These are phyloP conservation scores for Nepenthes mirabilis DNA, from an alignment of 148 eudicot genomes.

Conservation along the genomic window DNA sequence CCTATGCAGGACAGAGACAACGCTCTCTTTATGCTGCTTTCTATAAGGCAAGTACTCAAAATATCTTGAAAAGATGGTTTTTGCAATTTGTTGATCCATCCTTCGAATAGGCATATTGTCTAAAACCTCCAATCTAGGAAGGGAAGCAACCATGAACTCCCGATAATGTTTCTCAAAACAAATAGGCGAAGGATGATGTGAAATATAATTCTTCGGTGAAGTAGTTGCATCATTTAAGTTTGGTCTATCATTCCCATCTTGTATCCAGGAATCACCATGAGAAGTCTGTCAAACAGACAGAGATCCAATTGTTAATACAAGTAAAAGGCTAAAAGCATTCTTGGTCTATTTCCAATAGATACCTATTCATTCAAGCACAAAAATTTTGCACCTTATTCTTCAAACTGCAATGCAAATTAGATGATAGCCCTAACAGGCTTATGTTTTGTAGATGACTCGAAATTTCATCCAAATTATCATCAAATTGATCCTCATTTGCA, in stretches of 20 bases:
- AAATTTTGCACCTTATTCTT: conserved; percentile 15
- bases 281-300: conserved; percentile 19
- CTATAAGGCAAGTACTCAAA: conserved; percentile 65
- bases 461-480: conserved; percentile 2
- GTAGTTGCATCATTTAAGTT: conserved; percentile 2
- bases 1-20: conserved; percentile 33
- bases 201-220: conserved; percentile 27
- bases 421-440: conserved; percentile 16
- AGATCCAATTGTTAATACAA: conserved; percentile 1
- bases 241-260: conserved; percentile 22
- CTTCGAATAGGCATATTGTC: conserved; percentile 55
- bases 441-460: conserved; percentile 13
- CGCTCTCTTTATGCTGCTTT: conserved; percentile 28
- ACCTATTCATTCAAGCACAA: neutral
- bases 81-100: conserved; percentile 37
- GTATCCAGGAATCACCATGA: conserved; percentile 10
- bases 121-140: conserved; percentile 46
- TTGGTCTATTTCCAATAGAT: too few relatives aligned
- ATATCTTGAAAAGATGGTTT: conserved; percentile 25
- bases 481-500: neutral
- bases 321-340: neutral
- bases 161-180: conserved; percentile 79
- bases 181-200: conserved; percentile 74
- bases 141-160: conserved; percentile 65
- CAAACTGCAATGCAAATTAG: neutral